Percentiles rank a stretch among this genome's conserved stretches.
phyloP scores from a whole-genome alignment of 495 filamentous ascomycete genomes.

The Tuber melanosporum region DNA sequence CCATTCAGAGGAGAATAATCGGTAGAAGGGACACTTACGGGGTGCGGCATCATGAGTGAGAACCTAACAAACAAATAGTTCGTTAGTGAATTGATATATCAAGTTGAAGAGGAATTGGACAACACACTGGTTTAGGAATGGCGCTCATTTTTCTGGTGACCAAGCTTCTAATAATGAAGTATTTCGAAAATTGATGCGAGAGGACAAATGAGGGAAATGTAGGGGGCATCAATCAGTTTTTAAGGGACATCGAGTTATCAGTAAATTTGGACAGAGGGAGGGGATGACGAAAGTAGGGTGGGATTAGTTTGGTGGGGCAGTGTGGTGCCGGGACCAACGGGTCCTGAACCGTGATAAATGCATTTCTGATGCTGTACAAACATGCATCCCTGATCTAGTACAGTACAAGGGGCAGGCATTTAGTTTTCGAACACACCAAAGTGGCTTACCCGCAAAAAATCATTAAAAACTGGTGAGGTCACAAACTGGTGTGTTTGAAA shows the following conservation, averaged over 20 bases:
- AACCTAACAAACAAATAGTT: slow-evolving; percentile 25
- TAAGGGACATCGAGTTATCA: neutral
- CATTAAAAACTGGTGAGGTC: no score
- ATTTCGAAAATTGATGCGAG: neutral
- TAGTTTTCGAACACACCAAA: no score
- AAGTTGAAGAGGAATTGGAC: neutral
- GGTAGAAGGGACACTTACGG: slow-evolving; percentile 26
- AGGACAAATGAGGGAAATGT: slow-evolving; percentile 13
- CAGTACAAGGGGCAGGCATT: no score
- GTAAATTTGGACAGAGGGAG: neutral
- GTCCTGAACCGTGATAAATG: neutral
- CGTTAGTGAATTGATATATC: neutral
- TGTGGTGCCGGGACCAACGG: neutral
- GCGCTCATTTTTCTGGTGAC: slow-evolving; percentile 34
- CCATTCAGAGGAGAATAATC: neutral
- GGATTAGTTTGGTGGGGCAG: neutral
- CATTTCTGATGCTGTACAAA: neutral
- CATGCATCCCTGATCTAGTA: neutral
- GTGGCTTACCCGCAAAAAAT: no score
- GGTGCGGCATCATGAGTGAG: slow-evolving; percentile 35
- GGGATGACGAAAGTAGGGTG: neutral
- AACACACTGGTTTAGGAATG: slow-evolving; percentile 27
- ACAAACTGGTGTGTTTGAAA: no score
- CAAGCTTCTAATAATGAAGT: neutral
- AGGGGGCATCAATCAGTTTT: slow-evolving; percentile 16